Evolutionary conservation across 176 grass and related monocot genomes (phyloP), one percentile per base, ranked within the genome.

Genomic region (Bromus sterilis): DNA sequence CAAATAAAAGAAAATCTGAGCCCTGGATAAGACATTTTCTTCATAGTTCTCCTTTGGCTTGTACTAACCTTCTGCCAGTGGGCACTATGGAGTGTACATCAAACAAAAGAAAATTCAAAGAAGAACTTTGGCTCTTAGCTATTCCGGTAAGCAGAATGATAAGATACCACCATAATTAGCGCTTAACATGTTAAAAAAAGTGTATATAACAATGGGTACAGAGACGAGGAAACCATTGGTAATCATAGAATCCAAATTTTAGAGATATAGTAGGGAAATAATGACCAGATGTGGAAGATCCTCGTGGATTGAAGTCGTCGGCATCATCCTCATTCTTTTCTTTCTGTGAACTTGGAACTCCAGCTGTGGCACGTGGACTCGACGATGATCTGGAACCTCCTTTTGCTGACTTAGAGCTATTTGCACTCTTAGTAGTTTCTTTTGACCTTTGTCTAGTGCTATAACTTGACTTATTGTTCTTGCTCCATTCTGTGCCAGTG

Each of bases 251-350:
- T 11, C 23, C 49, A 49, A 71, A 75, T 46, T 53, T 74, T 65
- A 21, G 25, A 41, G 58, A 66, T 13, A 66, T 1, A 11, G 9
- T 36, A 37, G 15, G 39, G 15, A 80, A 63, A 80, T 56, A 70
- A 49, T 53, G 13, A 93, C 91, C 82, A 83, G 28, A 46, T 69
- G 57, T 35, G 32, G 85, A 82, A 53, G 87, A 61, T 81, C 35
- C 91, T 42, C 87, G 94, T 57, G 87, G 91, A 58, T 97, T 69
- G 74, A 97, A 97, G 20, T 93, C 89, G 2, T 90, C 77, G 0
- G 84, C 83, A 51, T 93, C 84, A 46, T 91, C 78, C 15, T 89
- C 76, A 46, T 72, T 35, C 21, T 85, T 49, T 42, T 55, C 51
- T 60, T 86, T 89, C 46, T 63, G 36, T 58, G 70, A 65, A 60